These are phyloP conservation scores for Hanseniaspora pseudoguilliermondii DNA, from an alignment of 805 yeast species.

Conservation along the genomic window DNA sequence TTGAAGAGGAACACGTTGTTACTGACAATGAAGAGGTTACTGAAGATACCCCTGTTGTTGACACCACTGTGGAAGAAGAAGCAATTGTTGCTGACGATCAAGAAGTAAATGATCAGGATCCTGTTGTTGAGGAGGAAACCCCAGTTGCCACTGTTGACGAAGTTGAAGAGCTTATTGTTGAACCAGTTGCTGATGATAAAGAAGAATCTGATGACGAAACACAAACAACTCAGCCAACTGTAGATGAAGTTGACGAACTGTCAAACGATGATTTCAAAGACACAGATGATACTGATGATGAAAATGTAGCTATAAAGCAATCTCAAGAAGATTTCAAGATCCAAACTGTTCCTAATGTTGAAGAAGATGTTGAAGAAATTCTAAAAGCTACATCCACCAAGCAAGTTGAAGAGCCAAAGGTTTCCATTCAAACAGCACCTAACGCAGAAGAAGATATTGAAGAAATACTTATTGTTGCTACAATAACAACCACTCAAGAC, in stretches of 20 bases:
- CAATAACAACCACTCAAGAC: not conserved
- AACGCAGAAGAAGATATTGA: not conserved
- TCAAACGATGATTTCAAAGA: not conserved
- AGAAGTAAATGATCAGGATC: not conserved
- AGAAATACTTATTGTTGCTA: not conserved
- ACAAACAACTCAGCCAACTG: not conserved
- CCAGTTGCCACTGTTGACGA: not conserved
- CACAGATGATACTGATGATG: not conserved
- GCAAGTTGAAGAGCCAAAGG: not conserved
- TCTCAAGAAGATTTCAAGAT: conserved; percentile 1
- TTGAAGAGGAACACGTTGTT: not conserved
- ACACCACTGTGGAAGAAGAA: not conserved
- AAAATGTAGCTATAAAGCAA: not conserved
- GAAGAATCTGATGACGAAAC: not conserved
- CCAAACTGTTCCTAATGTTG: conserved; percentile 13
- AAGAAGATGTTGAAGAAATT: conserved; percentile 5
- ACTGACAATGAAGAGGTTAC: not conserved
- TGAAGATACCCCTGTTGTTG: not conserved
- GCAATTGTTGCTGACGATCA: not conserved
- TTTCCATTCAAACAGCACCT: not conserved
- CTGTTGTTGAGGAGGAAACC: not conserved
- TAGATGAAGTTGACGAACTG: not conserved
- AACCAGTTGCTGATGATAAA: not conserved
- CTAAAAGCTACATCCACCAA: not conserved
- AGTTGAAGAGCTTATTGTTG: not conserved